phyloP scores from a whole-genome alignment of 2,329 filamentous ascomycete species.

The Lachnellula cervina region DNA sequence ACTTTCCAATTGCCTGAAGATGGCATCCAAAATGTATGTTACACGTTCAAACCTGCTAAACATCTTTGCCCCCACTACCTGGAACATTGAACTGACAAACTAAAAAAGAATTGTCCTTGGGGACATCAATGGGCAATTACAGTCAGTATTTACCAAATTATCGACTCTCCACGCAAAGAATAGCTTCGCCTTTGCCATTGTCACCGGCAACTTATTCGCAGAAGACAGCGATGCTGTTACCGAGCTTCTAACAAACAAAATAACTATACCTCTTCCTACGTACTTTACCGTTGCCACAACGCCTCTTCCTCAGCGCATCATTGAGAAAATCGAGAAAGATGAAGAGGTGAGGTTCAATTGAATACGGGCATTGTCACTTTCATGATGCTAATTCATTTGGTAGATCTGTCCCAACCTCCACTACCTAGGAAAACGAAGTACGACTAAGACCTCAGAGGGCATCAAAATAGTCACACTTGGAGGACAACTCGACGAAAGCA shows the following conservation, averaged over 20 bases:
- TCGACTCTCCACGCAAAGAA: conserved; percentile 80
- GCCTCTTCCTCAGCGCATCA: conserved; percentile 65
- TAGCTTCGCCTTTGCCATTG: conserved; percentile 76
- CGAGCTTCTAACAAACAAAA: conserved; percentile 65
- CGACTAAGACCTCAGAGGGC: conserved; percentile 84
- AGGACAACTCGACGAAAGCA: conserved; percentile 60
- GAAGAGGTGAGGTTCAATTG: conserved; percentile 43
- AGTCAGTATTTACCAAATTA: conserved; percentile 73
- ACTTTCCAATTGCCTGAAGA: conserved; percentile 26
- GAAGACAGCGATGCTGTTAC: conserved; percentile 55
- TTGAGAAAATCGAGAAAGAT: conserved; percentile 68
- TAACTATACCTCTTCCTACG: conserved; percentile 72
- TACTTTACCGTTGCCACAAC: conserved; percentile 82
- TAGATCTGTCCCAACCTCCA: conserved; percentile 84
- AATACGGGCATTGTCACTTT: background rate
- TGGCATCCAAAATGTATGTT: conserved; percentile 41
- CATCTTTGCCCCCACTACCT: background rate
- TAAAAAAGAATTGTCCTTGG: conserved; percentile 58
- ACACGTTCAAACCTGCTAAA: background rate
- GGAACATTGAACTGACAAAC: conserved; percentile 9
- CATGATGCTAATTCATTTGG: conserved; percentile 8
- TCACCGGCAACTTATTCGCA: conserved; percentile 79
- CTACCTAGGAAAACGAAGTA: conserved; percentile 81
- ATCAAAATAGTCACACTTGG: conserved; percentile 83
- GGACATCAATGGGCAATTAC: conserved; percentile 73